Conservation (phyloP, 768 basidiomycete genomes). For the Botryobasidium botryosum region DNA sequence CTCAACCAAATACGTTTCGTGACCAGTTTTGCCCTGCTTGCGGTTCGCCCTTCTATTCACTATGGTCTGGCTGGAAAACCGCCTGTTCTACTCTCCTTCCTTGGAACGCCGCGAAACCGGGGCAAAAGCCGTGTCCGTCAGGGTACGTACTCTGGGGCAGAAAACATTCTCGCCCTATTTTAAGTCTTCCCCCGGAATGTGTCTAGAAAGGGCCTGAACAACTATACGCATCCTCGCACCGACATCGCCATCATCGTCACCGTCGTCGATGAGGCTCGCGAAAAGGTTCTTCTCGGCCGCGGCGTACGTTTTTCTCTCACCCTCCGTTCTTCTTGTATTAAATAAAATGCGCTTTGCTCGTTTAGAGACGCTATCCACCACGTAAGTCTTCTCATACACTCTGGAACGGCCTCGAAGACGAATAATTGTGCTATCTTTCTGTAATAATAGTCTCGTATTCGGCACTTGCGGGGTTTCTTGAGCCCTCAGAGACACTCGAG, state of each 20-base stretch:
- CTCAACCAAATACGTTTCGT: background rate
- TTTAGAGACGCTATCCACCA: constrained; percentile 22
- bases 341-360: background rate
- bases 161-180: constrained; percentile 3
- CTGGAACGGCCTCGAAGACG: background rate
- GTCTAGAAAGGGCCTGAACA: constrained; percentile 65
- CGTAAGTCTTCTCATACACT: constrained; percentile 18
- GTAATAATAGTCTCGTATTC: constrained; percentile 64
- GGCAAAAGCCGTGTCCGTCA: constrained; percentile 51
- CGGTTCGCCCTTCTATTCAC: constrained; percentile 59
- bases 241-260: constrained; percentile 89
- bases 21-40: constrained; percentile 77
- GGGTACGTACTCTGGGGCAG: too few relatives aligned
- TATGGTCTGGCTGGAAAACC: constrained; percentile 96
- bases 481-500: constrained; percentile 88
- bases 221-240: constrained; percentile 67
- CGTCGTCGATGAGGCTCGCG: constrained; percentile 58
- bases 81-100: constrained; percentile 60
- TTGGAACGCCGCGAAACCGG: constrained; percentile 50
- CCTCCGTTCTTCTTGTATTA: background rate
- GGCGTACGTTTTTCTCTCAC: constrained; percentile 34
- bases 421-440: background rate
- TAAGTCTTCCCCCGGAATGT: constrained; percentile 5
- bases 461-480: constrained; percentile 83
- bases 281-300: constrained; percentile 74